A percentile compares a stretch with the other conserved stretches of the same genome.
phyloP scores from a whole-genome alignment of 1,284 basidiomycete species.

The Cystobasidium slooffiae region DNA sequence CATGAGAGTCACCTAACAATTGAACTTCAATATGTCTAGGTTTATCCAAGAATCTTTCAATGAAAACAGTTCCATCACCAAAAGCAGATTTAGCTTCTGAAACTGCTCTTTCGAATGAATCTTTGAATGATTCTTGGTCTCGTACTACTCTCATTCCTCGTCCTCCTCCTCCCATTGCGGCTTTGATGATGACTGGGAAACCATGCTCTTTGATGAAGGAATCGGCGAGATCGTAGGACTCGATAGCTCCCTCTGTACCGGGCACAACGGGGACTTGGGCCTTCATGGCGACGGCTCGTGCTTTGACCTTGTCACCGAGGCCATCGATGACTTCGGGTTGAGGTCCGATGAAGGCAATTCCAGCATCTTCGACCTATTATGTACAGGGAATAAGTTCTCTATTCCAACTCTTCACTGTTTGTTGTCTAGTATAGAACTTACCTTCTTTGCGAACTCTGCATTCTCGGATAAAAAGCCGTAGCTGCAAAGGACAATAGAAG shows the following conservation, averaged over 20 bases:
- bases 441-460: conserved; percentile 87
- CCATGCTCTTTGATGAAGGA: conserved; percentile 92
- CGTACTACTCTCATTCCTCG: conserved; percentile 98
- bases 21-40: conserved; percentile 98
- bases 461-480: conserved; percentile 99
- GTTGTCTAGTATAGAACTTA: not conserved
- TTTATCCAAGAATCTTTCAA: conserved; percentile 68
- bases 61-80: conserved; percentile 97
- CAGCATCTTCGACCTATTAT: conserved; percentile 81
- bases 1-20: conserved; percentile 83
- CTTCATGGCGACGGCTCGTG: conserved; percentile 81
- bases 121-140: conserved; percentile 86
- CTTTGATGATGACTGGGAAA: conserved; percentile 73
- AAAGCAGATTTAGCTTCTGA: conserved; percentile 95
- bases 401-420: not conserved
- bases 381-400: not conserved
- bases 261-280: conserved; percentile 94
- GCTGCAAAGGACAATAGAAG: conserved; percentile 59
- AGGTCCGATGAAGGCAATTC: conserved; percentile 96
- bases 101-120: conserved; percentile 88
- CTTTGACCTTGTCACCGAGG: conserved; percentile 98
- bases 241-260: conserved; percentile 93
- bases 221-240: conserved; percentile 77
- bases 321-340: conserved; percentile 95
- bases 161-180: conserved; percentile 92